These are phyloP conservation scores for Plasmodium vinckei DNA, from an alignment of 169 alveolate species.

Conservation along the genomic window DNA sequence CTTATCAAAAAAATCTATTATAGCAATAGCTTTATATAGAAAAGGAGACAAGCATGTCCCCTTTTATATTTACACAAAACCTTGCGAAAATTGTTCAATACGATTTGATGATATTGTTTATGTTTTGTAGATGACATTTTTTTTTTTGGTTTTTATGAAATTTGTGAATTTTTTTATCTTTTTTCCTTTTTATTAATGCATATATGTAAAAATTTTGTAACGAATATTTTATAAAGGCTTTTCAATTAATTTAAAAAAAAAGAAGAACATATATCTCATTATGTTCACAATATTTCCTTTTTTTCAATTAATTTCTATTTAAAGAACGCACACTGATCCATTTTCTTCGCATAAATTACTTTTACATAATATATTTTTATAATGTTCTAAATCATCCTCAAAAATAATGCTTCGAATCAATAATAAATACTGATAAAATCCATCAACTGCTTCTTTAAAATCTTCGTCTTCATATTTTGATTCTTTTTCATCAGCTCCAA, in stretches of 20 bases:
- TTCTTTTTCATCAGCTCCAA: constrained; percentile 61
- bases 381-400: constrained; percentile 56
- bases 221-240: no score
- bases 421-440: constrained; percentile 56
- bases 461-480: constrained; percentile 62
- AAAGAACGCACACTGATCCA: constrained; percentile 58
- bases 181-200: background rate
- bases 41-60: constrained; percentile 56
- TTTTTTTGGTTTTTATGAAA: background rate
- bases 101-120: constrained; percentile 63
- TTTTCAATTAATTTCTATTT: background rate
- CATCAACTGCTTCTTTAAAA: constrained; percentile 59
- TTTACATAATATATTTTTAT: constrained; percentile 58
- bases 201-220: no score
- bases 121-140: constrained; percentile 12
- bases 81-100: constrained; percentile 42
- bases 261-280: background rate
- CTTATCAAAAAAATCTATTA: constrained; percentile 50
- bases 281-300: background rate
- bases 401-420: constrained; percentile 44
- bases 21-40: constrained; percentile 57
- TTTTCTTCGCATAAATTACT: constrained; percentile 57
- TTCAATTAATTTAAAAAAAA: background rate
- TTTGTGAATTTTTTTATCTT: background rate
- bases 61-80: constrained; percentile 64